Evolutionary conservation across 768 basidiomycete species (phyloP), one percentile per base, ranked within the genome.

Genomic region (Lentinula raphanica): DNA sequence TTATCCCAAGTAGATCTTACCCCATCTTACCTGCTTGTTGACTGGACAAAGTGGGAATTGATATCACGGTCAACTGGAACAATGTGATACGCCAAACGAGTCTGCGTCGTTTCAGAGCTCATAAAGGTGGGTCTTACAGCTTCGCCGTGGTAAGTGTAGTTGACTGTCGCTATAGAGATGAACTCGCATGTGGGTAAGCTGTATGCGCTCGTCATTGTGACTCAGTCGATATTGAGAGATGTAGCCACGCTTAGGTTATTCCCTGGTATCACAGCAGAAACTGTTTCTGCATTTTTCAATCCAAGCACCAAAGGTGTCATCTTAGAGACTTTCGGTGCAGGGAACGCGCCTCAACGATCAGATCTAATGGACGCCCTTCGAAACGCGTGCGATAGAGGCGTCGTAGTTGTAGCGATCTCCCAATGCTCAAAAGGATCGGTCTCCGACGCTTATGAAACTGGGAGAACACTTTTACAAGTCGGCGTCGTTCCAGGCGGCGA

Each of bases 361-460:
- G 93, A 94, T 62, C 72, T 97, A 19, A 80, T 90, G 67, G 69
- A 79, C n/a, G 87, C 84, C 0, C 76, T 97, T 58, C 85, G 84
- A 62, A 86, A 89, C 57, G 93, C 94, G 2, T 91, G 89, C 61
- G 83, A 87, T 57, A 82, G 88, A 1, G 93, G 91, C 9, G 80
- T 95, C 2, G 84, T 96, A 54, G 83, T 98, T 49, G 92, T 98
- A 38, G 92, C 94, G 11, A 94, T 97, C 50, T 87, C 92, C 0
- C 95, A 98, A 66, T 97, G 95, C 67, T 67, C 84, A 15, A 93
- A 87, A 68, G 95, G 95, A 7, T 80, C 87, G 3, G 94, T 98
- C 8, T 88, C 87, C 8, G 85, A 88, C 64, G 85, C 87, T 15
- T 95, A 95, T 63, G 86, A 90, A 71, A 88, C 89, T 12, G 92